Percentiles rank a stretch among this genome's conserved stretches.
These are phyloP conservation scores for Agaricus subrufescens DNA, from an alignment of 768 basidiomycete genomes.

Conservation along the genomic window DNA sequence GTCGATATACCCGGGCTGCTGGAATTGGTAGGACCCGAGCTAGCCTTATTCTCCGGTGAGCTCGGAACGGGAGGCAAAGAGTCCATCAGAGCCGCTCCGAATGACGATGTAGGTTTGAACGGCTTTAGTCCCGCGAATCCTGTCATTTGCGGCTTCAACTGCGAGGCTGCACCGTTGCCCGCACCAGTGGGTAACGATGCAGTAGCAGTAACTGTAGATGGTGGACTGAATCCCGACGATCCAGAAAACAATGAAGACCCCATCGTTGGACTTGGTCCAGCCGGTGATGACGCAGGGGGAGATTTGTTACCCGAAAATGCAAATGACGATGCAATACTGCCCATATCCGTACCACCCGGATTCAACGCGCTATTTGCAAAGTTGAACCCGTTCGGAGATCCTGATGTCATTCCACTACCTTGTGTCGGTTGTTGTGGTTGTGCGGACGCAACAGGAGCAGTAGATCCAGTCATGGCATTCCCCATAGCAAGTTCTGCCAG, in stretches of 20 bases:
- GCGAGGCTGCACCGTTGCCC: constrained; percentile 9
- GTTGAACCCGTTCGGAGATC: constrained; percentile 24
- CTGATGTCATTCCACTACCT: constrained; percentile 16
- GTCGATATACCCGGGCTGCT: neutral
- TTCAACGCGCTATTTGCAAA: constrained; percentile 37
- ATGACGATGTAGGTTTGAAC: constrained; percentile 79
- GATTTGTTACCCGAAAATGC: constrained; percentile 31
- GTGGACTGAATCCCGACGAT: constrained; percentile 33
- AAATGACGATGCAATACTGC: constrained; percentile 74
- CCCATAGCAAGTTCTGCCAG: constrained; percentile 74
- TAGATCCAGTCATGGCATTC: constrained; percentile 17
- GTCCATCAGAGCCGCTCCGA: constrained; percentile 72
- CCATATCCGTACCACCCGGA: constrained; percentile 51
- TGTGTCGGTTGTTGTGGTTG: constrained; percentile 26
- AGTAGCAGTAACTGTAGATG: constrained; percentile 19
- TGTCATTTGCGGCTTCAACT: constrained; percentile 42
- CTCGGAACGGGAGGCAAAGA: constrained; percentile 71
- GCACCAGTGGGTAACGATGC: constrained; percentile 6
- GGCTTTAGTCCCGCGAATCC: constrained; percentile 64
- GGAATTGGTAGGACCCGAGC: constrained; percentile 32
- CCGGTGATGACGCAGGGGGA: constrained; percentile 16
- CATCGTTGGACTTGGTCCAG: constrained; percentile 29
- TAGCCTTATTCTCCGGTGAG: constrained; percentile 43
- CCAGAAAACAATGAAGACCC: constrained; percentile 44
- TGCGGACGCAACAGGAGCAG: constrained; percentile 15